Conservation (phyloP, 202 grass and related monocot species). For the Saccharum hybrid region DNA sequence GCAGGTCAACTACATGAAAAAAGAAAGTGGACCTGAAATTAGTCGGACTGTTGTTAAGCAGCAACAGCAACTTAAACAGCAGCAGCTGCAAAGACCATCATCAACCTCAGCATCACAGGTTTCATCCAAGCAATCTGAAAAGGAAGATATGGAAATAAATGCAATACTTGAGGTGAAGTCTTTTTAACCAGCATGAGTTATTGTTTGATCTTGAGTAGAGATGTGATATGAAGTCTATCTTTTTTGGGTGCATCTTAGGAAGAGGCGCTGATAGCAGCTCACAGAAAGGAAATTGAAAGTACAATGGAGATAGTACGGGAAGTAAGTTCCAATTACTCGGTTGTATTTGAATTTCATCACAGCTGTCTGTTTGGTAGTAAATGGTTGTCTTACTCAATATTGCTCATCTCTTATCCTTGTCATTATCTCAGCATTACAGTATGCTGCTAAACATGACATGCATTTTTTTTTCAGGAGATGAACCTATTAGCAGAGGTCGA, state of each 20-base stretch:
- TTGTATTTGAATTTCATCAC: neutral
- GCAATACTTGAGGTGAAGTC: conserved; percentile 85
- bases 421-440: conserved; percentile 14
- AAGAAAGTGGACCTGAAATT: conserved; percentile 62
- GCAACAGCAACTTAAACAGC: conserved; percentile 58
- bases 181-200: conserved; percentile 7
- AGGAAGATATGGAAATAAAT: conserved; percentile 85
- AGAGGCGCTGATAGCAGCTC: conserved; percentile 90
- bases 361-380: neutral
- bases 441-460: conserved; percentile 14
- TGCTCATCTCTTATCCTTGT: neutral
- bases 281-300: conserved; percentile 99
- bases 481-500: conserved; percentile 96
- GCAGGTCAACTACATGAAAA: conserved; percentile 70
- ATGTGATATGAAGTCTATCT: conserved; percentile 25
- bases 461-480: conserved; percentile 75
- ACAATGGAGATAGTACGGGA: conserved; percentile 99
- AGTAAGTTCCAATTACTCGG: conserved; percentile 56
- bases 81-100: conserved; percentile 48
- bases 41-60: conserved; percentile 59
- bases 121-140: conserved; percentile 64
- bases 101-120: conserved; percentile 49
- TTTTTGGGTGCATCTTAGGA: conserved; percentile 54
- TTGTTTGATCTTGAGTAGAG: conserved; percentile 36
- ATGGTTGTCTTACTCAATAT: neutral